Evolutionary conservation across 2,329 filamentous ascomycete species (phyloP).

Genomic region (Fusarium pininemorale): DNA sequence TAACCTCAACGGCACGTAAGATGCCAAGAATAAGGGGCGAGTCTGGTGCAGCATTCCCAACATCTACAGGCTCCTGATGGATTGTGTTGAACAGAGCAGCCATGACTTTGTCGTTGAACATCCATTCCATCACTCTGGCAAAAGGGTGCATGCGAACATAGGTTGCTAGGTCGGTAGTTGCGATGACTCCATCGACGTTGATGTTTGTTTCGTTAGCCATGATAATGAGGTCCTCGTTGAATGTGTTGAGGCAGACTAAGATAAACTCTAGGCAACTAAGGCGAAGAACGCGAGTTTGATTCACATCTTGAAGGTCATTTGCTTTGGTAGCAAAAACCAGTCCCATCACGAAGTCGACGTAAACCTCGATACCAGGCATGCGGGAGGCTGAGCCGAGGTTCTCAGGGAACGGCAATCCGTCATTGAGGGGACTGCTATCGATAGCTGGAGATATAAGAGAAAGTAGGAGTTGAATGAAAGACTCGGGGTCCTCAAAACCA

Average conservation of each 20-base stretch:
- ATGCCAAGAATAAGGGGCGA: conserved; percentile 85
- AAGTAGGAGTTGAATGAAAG: conserved; percentile 82
- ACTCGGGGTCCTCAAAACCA: conserved; percentile 85
- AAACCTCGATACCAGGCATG: conserved; percentile 85
- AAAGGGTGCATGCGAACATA: conserved; percentile 94
- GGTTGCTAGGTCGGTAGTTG: conserved; percentile 75
- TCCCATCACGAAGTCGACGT: conserved; percentile 89
- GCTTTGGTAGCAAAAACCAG: conserved; percentile 76
- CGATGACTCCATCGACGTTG: conserved; percentile 78
- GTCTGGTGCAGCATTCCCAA: conserved; percentile 76
- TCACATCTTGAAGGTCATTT: conserved; percentile 70
- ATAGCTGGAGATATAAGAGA: conserved; percentile 74
- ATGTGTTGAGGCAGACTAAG: conserved; percentile 78
- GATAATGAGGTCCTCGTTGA: conserved; percentile 93
- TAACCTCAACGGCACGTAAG: conserved; percentile 81
- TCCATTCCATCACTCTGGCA: conserved; percentile 94
- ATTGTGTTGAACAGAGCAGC: conserved; percentile 80
- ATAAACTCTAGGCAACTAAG: conserved; percentile 88
- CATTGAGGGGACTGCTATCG: conserved; percentile 70
- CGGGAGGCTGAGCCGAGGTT: conserved; percentile 80
- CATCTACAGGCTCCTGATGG: conserved; percentile 77
- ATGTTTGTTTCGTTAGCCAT: conserved; percentile 83
- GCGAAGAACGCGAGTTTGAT: conserved; percentile 77
- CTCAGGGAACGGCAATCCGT: conserved; percentile 87
- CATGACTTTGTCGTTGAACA: conserved; percentile 93